Percentiles rank a stretch among this genome's conserved stretches.
Evolutionary conservation across 257 asterid genomes (phyloP).

Genomic region (Gentiana straminea): DNA sequence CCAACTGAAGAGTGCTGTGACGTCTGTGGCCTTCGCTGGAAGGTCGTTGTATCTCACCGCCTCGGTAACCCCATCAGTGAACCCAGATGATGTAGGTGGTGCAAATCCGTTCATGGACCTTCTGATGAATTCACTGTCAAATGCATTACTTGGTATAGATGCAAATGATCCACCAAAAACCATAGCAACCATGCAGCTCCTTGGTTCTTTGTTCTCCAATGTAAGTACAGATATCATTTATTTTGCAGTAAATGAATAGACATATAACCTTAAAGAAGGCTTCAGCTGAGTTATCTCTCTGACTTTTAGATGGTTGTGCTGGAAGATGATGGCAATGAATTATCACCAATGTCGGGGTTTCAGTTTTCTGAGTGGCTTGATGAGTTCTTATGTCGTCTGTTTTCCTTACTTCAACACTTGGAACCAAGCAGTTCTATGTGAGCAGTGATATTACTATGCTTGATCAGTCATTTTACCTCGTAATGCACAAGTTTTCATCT

Average conservation of each 20-base stretch:
- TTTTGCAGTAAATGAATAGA: neutral
- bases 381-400: conserved; percentile 85
- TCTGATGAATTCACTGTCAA: conserved; percentile 72
- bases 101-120: conserved; percentile 68
- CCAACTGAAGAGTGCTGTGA: conserved; percentile 96
- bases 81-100: conserved; percentile 31
- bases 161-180: conserved; percentile 99
- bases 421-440: conserved; percentile 90
- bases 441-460: conserved; percentile 28
- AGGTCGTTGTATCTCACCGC: conserved; percentile 69
- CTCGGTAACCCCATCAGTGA: conserved; percentile 30
- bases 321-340: conserved; percentile 57
- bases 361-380: conserved; percentile 96
- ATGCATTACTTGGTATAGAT: conserved; percentile 95
- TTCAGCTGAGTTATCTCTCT: conserved; percentile 29
- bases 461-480: conserved; percentile 14
- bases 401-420: conserved; percentile 90
- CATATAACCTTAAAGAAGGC: conserved; percentile 9
- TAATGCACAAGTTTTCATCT: conserved; percentile 3
- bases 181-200: conserved; percentile 90
- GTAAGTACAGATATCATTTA: conserved; percentile 36
- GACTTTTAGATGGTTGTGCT: conserved; percentile 65
- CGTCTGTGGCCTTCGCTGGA: conserved; percentile 84
- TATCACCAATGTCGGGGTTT: conserved; percentile 52
- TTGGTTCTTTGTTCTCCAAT: conserved; percentile 88